These are phyloP conservation scores for Ustilago vetiveriae DNA, from an alignment of 1,284 basidiomycete species.

Conservation along the genomic window DNA sequence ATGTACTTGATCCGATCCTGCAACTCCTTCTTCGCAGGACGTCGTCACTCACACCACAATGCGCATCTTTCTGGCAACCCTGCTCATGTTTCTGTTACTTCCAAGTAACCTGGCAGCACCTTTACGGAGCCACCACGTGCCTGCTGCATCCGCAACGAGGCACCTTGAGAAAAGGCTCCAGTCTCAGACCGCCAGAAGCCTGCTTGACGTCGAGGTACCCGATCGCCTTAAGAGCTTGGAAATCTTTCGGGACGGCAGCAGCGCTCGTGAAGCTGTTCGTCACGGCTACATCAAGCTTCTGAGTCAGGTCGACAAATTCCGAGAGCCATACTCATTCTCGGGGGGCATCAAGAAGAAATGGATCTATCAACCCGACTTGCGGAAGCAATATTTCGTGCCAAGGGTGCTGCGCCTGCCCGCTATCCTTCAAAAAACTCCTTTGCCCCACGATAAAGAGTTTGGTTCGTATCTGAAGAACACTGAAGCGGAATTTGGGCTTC, in stretches of 20 bases:
- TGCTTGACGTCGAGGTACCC: conserved; percentile 18
- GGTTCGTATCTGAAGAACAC: conserved; percentile 1
- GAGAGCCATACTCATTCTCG: conserved; percentile 12
- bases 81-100: background rate
- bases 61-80: background rate
- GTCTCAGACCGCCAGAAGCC: background rate
- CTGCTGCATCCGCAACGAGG: too few relatives aligned
- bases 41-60: too few relatives aligned
- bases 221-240: conserved; percentile 12
- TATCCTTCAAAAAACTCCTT: conserved; percentile 17
- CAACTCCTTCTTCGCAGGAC: too few relatives aligned
- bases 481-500: conserved; percentile 6
- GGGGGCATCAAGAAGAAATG: conserved; percentile 19
- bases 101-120: background rate
- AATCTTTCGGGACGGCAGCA: conserved; percentile 28
- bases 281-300: conserved; percentile 13
- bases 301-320: conserved; percentile 7
- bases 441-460: conserved; percentile 17
- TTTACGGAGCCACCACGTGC: background rate
- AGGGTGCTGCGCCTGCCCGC: conserved; percentile 29
- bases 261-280: conserved; percentile 18
- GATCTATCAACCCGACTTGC: conserved; percentile 29
- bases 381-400: conserved; percentile 34
- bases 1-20: too few relatives aligned
- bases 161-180: background rate